Conservation (phyloP, 768 basidiomycete genomes). For the Tricholomella constricta region DNA sequence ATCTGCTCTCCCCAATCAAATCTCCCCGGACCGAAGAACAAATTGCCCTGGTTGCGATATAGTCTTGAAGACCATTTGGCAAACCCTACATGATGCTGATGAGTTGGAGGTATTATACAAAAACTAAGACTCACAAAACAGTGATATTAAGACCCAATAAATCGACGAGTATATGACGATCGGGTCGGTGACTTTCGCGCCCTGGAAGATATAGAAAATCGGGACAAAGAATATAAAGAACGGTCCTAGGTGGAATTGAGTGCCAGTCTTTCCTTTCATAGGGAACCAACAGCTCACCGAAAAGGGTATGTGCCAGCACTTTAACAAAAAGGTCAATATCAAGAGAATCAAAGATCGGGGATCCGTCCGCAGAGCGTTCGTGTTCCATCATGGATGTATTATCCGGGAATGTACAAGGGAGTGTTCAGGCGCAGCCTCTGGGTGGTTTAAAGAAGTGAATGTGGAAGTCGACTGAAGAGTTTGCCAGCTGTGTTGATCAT, state of each 20-base stretch:
- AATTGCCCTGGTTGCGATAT: slow-evolving; percentile 73
- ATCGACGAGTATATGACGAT: slow-evolving; percentile 49
- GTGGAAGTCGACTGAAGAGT: neutral
- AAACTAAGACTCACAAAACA: slow-evolving; percentile 61
- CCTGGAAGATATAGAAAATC: slow-evolving; percentile 75
- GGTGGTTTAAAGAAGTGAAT: neutral
- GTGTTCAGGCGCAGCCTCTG: slow-evolving; percentile 31
- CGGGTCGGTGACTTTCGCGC: slow-evolving; percentile 50
- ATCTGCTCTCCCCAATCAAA: slow-evolving; percentile 90
- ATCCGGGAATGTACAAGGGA: neutral
- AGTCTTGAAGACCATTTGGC: slow-evolving; percentile 69
- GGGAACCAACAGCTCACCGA: slow-evolving; percentile 55
- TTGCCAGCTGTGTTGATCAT: too few species aligned
- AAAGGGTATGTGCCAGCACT: slow-evolving; percentile 74
- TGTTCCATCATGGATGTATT: slow-evolving; percentile 15
- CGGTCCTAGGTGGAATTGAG: slow-evolving; percentile 55
- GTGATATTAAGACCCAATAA: slow-evolving; percentile 61
- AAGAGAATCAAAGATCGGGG: slow-evolving; percentile 66
- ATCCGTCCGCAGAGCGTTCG: slow-evolving; percentile 33
- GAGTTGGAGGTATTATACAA: slow-evolving; percentile 1
- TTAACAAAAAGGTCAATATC: slow-evolving; percentile 80
- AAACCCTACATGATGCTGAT: slow-evolving; percentile 47
- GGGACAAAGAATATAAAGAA: slow-evolving; percentile 85
- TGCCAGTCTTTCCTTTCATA: neutral
- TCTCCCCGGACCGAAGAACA: slow-evolving; percentile 58